A percentile compares a stretch with the other conserved stretches of the same genome.
Evolutionary conservation across 305 asterid species (phyloP).

Genomic region (Fraxinus angustifolia): DNA sequence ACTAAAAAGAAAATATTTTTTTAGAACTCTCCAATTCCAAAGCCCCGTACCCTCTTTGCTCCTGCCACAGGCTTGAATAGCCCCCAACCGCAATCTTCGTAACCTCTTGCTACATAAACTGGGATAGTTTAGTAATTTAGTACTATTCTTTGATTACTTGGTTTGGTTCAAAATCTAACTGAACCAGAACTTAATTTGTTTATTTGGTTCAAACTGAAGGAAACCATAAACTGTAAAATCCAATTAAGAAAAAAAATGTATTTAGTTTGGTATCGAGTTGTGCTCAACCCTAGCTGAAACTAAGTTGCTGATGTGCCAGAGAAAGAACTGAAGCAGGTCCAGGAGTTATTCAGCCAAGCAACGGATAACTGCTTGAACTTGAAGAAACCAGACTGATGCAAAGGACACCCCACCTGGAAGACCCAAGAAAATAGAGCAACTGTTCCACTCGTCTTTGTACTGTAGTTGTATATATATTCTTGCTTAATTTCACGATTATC

Average conservation of each 20-base stretch:
- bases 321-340: conserved; percentile 76
- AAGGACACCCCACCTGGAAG: neutral
- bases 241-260: neutral
- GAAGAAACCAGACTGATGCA: conserved; percentile 60
- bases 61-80: neutral
- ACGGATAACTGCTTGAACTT: conserved; percentile 76
- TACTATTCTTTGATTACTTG: neutral
- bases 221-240: neutral
- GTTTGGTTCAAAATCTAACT: neutral
- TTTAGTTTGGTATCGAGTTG: neutral
- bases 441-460: neutral
- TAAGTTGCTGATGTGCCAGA: conserved; percentile 31
- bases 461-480: neutral
- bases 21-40: neutral
- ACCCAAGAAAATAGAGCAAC: neutral
- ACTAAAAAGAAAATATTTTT: neutral
- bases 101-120: neutral
- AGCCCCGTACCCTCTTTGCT: neutral
- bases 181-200: neutral
- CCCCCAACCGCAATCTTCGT: neutral
- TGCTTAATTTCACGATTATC: neutral
- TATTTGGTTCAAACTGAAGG: neutral
- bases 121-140: neutral
- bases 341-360: conserved; percentile 74
- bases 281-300: neutral